Evolutionary conservation across 2,329 filamentous ascomycete species (phyloP).

Genomic region (Fusarium sp.): DNA sequence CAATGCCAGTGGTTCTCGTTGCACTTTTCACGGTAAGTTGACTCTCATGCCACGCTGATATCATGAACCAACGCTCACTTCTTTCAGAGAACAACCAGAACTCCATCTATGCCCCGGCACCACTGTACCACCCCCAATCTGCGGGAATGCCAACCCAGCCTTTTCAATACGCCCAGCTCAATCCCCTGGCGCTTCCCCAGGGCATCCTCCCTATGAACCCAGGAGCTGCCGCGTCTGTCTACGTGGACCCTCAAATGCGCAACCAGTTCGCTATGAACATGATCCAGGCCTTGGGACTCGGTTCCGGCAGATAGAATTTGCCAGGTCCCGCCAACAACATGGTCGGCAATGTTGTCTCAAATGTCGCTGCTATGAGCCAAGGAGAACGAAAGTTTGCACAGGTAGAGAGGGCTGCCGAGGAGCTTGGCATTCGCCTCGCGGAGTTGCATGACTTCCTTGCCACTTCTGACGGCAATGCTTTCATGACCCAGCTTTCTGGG

Average conservation of each 20-base stretch:
- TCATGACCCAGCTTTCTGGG: background rate
- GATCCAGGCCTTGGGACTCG: constrained; percentile 24
- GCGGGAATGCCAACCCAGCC: constrained; percentile 6
- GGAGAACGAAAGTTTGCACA: constrained; percentile 57
- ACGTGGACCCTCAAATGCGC: background rate
- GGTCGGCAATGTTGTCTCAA: constrained; percentile 53
- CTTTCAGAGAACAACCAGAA: constrained; percentile 34
- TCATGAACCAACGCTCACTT: background rate
- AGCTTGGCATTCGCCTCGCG: constrained; percentile 61
- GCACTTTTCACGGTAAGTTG: constrained; percentile 65
- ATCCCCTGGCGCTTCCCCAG: background rate
- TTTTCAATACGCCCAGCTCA: background rate
- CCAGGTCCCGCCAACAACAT: constrained; percentile 33
- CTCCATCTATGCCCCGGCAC: constrained; percentile 8
- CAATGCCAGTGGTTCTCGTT: constrained; percentile 66
- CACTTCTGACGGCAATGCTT: constrained; percentile 37
- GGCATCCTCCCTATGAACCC: background rate
- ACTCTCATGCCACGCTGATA: background rate
- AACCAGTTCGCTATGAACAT: constrained; percentile 37
- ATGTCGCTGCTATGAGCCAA: constrained; percentile 54
- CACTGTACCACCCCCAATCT: background rate
- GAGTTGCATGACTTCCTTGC: constrained; percentile 58
- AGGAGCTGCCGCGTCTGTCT: background rate
- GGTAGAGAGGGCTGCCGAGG: constrained; percentile 62
- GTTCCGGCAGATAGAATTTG: constrained; percentile 50